Evolutionary conservation across 345 rosid species (phyloP), one percentile per base, ranked within the genome.

Genomic region (Dipteronia sinensis): DNA sequence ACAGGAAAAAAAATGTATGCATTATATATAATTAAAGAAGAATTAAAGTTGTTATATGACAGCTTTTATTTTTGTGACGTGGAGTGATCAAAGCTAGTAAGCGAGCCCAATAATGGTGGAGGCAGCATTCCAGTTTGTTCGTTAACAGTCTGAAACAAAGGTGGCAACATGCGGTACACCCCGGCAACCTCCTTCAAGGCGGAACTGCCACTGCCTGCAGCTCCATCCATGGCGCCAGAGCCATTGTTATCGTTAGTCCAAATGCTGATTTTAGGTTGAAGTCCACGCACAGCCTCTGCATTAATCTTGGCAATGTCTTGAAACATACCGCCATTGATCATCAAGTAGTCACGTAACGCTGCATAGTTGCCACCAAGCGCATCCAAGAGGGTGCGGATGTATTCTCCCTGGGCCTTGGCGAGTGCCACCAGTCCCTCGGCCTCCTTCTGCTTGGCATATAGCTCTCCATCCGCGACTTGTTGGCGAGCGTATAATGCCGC

Each of bases 71-170:
- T 49, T 49, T 12, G 1, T 13, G 55, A 42, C 1, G 46, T 1
- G 46, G 46, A 7, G n/a, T 56, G 62, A 3, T 56, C 62, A 56
- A n/a, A 17, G 75, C 19, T 31, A 71, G 15, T 7, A 42, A 90
- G 53, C 12, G 82, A 76, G 64, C 90, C 95, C 55, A 94, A 72
- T 91, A 91, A 94, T 1, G 91, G 55, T 2, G 98, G 93, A 7
- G 97, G 97, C 2, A 79, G 80, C 95, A 91, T 92, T 53, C 93
- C 97, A 0, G 97, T 94, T 67, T 92, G 97, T 29, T 94, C 94
- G 2, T 94, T 85, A 70, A 94, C 95, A 12, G 97, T 94, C 79
- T 89, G 83, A 10, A 94, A 80, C 86, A 90, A 81, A 0, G 97
- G 95, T 27, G 95, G 97, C 80, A 92, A 63, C 95, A 85, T 86